phyloP scores from a whole-genome alignment of 257 asterid genomes.

The Solanum bulbocastanum region DNA sequence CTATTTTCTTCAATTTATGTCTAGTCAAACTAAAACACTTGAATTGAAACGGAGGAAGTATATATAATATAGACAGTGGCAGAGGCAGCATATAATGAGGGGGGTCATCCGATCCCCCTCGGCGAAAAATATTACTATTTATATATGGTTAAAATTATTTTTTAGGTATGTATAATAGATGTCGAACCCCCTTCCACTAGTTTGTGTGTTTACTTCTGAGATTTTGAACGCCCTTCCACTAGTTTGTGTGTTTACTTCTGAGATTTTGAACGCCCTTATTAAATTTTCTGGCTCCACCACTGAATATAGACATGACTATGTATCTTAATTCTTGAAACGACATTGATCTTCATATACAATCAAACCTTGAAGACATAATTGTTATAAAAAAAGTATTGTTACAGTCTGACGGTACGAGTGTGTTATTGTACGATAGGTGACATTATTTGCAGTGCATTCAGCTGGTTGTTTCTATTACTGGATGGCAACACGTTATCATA shows the following conservation, averaged over 20 bases:
- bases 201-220: too few relatives aligned
- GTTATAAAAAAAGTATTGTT: too few relatives aligned
- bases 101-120: too few relatives aligned
- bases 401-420: neutral
- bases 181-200: too few relatives aligned
- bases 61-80: neutral
- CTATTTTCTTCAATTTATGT: neutral
- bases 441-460: slow-evolving; percentile 67
- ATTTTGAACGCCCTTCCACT: too few relatives aligned
- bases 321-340: slow-evolving; percentile 24
- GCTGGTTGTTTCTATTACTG: slow-evolving; percentile 91
- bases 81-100: too few relatives aligned
- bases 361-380: neutral
- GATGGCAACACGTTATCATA: slow-evolving; percentile 56
- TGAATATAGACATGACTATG: neutral
- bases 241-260: too few relatives aligned
- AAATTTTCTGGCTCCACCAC: too few relatives aligned
- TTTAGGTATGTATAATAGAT: too few relatives aligned
- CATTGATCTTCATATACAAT: neutral
- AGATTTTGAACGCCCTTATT: too few relatives aligned
- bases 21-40: neutral
- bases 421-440: slow-evolving; percentile 39
- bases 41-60: neutral
- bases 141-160: too few relatives aligned
- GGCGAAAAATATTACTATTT: too few relatives aligned